Evolutionary conservation across 371 early-diverging fungal genomes (phyloP).

Genomic region (Apophysomyces elegans): DNA sequence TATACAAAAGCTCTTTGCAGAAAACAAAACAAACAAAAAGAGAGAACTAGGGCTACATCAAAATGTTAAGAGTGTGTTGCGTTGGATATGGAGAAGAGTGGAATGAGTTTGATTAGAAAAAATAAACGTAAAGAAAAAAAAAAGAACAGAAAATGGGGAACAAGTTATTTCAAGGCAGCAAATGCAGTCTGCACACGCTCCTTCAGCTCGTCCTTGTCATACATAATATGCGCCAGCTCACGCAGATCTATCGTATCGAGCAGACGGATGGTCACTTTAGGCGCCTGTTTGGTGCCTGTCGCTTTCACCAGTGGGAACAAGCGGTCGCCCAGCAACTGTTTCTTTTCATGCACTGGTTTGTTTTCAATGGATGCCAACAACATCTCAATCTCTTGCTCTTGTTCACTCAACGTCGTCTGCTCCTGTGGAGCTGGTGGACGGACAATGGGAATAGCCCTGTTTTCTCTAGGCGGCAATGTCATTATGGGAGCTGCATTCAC

Average conservation of each 20-base stretch:
- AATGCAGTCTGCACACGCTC: conserved; percentile 36
- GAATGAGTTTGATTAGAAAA: conserved; percentile 1
- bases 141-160: too few relatives aligned
- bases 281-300: conserved; percentile 38
- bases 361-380: conserved; percentile 27
- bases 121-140: conserved; percentile 8
- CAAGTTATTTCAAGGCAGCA: conserved; percentile 20
- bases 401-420: background rate
- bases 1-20: conserved; percentile 5
- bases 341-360: conserved; percentile 35
- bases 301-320: conserved; percentile 44
- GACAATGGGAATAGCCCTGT: conserved; percentile 45
- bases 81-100: conserved; percentile 11
- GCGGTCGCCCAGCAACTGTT: conserved; percentile 39
- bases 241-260: conserved; percentile 42
- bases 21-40: conserved; percentile 8
- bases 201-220: conserved; percentile 33
- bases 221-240: conserved; percentile 47
- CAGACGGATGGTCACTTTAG: conserved; percentile 45
- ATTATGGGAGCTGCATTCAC: background rate
- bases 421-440: conserved; percentile 24
- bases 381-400: conserved; percentile 15
- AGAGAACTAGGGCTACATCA: conserved; percentile 10
- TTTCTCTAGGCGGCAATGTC: background rate
- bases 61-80: conserved; percentile 7